Base-by-base conservation (phyloP, 75 land plant genomes). In the Ceratopteris richardii region DNA sequence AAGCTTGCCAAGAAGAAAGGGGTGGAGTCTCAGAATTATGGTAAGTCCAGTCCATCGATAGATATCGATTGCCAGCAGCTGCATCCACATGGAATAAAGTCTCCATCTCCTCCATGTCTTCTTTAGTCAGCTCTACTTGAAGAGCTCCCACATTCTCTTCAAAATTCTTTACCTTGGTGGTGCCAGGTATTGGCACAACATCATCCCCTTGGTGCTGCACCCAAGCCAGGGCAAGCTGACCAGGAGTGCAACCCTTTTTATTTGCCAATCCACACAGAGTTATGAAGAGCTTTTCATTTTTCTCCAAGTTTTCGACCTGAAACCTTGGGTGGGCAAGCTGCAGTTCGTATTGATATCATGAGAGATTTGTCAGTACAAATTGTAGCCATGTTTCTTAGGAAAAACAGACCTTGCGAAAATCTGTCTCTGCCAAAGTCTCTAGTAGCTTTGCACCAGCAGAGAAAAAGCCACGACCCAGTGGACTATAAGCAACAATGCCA, bases 171-270 rank as follows among this genome's bases (percentile, higher is more conserved):
- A 72, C 64, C 73, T 78, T 77, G 5, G 82, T 81, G 23, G 85
- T 78, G 19, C 88, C 82, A 0, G 88, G 85, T 19, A 85, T 81
- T 10, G 85, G 82, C 18, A 72, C 66, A 25, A 76, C 74, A 59
- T 77, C 83, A 41, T 64, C 46, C 29, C 89, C 85, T 54, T 82
- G 82, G 66, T 76, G 77, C 25, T 77, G 78, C 50, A 82, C 75
- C 89, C 89, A 85, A 0, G 89, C 80, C 11, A 85, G 55, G 24
- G 89, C 89, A 12, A 85, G 64, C 60, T 85, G 80, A 16, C 68
- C 69, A 9, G 82, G 56, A 0, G 72, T 61, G 65, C 77, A 81
- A 23, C 68, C 77, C 60, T 85, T 85, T 19, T 47, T 70, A 22
- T 57, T 21, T 14, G 81, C 79, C 36, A 85, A 71, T 53, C 65